Base-by-base conservation (phyloP, 1,139 yeast species). In the Candida labiduridarum region DNA sequence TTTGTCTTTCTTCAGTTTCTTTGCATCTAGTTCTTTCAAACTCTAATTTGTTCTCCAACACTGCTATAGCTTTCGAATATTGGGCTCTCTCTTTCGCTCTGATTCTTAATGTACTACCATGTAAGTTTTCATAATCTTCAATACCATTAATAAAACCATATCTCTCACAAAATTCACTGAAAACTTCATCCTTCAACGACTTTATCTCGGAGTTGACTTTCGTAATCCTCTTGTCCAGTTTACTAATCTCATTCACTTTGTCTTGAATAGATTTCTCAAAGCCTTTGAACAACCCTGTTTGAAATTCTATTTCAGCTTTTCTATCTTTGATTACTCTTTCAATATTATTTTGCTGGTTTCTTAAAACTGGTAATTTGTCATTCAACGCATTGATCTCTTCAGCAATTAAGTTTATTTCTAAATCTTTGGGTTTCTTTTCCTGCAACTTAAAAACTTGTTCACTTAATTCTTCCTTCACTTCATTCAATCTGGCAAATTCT, bases 11-110 rank as follows among this genome's bases (percentile, higher is more conserved):
- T 18, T 66, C 59, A 1, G 85, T 79, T 34, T 85, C 86, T 3
- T 66, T 65, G 16, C 80, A 61, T 49, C 87, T 74, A 47, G 80
- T 88, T 15, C 63, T 69, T 61, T 88, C 95, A 67, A 90, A 89
- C 14, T 74, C 71, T 29, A 87, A 62, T 60, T 85, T 87, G 54
- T 80, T 85, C 36, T 82, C 73, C 47, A 88, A 68, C 5, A 83
- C 77, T n/a, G 87, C 69, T 27, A 87, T 76, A 36, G 88, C 85
- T 51, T 82, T 82, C 31, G 79, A 70, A 55, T 79, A 82, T 56
- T 83, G 84, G 2, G 87, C 74, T 49, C 86, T 74, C 63, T 87
- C 91, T 56, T 82, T 84, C 1, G 87, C 78, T 50, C 84, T 79
- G 41, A 78, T 76, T 61, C 90, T 79, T 52, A 82, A 62, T 11